Evolutionary conservation across 2,329 filamentous ascomycete species (phyloP).

Genomic region (Nannizziopsis barbatae): DNA sequence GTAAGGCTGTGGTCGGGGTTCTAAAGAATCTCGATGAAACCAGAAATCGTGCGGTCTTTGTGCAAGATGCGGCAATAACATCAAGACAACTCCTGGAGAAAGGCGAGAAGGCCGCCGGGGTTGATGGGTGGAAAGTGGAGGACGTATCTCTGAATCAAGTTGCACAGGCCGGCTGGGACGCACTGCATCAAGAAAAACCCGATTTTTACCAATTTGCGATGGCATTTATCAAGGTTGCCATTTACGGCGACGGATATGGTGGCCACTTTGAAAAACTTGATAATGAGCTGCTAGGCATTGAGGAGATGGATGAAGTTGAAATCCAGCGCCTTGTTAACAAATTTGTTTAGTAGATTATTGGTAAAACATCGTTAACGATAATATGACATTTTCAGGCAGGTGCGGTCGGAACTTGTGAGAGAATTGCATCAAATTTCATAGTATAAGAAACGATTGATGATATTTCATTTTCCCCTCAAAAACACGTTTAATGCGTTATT

Average conservation of each 20-base stretch:
- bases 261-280: slow-evolving; percentile 24
- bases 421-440: too few relatives aligned
- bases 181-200: slow-evolving; percentile 21
- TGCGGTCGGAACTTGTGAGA: too few relatives aligned
- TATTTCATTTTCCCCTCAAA: too few relatives aligned
- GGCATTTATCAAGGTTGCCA: slow-evolving; percentile 23
- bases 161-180: slow-evolving; percentile 13
- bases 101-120: slow-evolving; percentile 26
- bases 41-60: slow-evolving; percentile 41
- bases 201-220: slow-evolving; percentile 24
- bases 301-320: slow-evolving; percentile 25
- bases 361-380: too few relatives aligned
- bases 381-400: too few relatives aligned
- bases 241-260: slow-evolving; percentile 29
- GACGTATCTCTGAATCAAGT: slow-evolving; percentile 17
- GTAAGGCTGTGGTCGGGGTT: slow-evolving; percentile 40
- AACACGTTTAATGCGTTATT: too few relatives aligned
- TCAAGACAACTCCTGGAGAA: slow-evolving; percentile 34
- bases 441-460: too few relatives aligned
- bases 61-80: slow-evolving; percentile 37
- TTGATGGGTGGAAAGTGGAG: slow-evolving; percentile 19
- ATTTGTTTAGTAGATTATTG: too few relatives aligned
- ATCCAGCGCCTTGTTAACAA: slow-evolving; percentile 22
- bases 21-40: slow-evolving; percentile 43
- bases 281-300: slow-evolving; percentile 33